Evolutionary conservation across 2,329 filamentous ascomycete species (phyloP), one percentile per base, ranked within the genome.

Genomic region (Ambrosiella xylebori): DNA sequence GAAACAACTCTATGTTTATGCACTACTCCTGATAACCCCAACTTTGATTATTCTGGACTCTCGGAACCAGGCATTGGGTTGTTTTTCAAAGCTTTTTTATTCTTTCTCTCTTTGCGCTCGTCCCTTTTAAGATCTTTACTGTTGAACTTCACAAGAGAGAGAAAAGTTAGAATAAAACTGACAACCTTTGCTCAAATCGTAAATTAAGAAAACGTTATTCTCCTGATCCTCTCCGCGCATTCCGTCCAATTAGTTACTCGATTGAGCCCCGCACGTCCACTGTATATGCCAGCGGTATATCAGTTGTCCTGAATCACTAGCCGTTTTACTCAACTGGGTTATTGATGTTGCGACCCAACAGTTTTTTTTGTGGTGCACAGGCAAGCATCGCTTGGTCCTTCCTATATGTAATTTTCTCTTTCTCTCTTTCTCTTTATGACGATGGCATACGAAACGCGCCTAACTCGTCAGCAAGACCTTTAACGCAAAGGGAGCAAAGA

Each of bases 231-330:
- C 7, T 51, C 11, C 19, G 35, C 17, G 19, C 17, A 7, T 19
- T n/a, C 47, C 6, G 17, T 35, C 19, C 15, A 9, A 51, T 19
- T 27, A 7, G 13, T 7, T 15, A 3, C 8, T 35, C 15, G 17
- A 35, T 35, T n/a, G 45, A 9, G 45, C 11, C 39, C 39, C 11
- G 39, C 39, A 41, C 39, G 39, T 41, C 11, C 39, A 11, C 8
- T n/a, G 47, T 51, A 51, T 51, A 51, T 51, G 47, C 47, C 27
- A 51, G 47, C 47, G 27, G 47, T 36, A 51, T 51, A 51, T 51
- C 12, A 5, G 17, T 8, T 51, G 19, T 15, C 47, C 17, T 51
- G 47, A 51, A 51, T 51, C 27, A 51, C 17, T 51, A 51, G 27
- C 19, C 19, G 47, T 51, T 51, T 51, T 51, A 9, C 17, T 36